Conservation (phyloP, 2,329 filamentous ascomycete species). For the Leptosphaerulina australis region DNA sequence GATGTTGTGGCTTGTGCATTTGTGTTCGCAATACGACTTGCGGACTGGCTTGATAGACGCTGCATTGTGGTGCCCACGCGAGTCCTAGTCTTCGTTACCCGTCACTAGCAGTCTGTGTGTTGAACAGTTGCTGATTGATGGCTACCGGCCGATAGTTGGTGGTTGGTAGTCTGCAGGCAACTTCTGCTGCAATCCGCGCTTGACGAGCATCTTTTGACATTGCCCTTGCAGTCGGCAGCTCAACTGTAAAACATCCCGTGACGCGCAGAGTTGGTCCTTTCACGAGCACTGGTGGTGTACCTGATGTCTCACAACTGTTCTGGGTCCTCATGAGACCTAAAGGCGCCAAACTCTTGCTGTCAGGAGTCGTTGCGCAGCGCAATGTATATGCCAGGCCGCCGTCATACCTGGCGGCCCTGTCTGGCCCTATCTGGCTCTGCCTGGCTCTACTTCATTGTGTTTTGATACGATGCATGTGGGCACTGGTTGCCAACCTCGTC, state of each 20-base stretch:
- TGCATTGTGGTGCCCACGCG: not conserved
- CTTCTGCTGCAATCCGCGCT: not conserved
- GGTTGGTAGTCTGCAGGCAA: not conserved
- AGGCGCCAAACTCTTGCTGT: constrained; percentile 6
- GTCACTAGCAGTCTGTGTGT: no score
- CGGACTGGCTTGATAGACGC: not conserved
- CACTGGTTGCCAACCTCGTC: no score
- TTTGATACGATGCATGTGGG: no score
- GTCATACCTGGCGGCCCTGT: no score
- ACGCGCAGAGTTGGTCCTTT: not conserved
- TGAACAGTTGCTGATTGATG: not conserved
- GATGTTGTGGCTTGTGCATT: not conserved
- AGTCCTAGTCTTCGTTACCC: not conserved
- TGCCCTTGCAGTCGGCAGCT: not conserved
- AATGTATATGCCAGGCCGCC: not conserved
- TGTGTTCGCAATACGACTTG: not conserved
- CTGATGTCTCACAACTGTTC: constrained; percentile 8
- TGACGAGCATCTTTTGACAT: not conserved
- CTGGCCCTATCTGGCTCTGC: no score
- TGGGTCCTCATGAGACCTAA: not conserved
- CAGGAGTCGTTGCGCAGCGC: not conserved
- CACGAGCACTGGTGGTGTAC: not conserved
- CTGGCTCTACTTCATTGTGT: no score
- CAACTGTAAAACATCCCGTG: not conserved
- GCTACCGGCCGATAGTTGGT: not conserved